Evolutionary conservation across 306 rosid genomes (phyloP).

Genomic region (Pterocarpus macrocarpus): DNA sequence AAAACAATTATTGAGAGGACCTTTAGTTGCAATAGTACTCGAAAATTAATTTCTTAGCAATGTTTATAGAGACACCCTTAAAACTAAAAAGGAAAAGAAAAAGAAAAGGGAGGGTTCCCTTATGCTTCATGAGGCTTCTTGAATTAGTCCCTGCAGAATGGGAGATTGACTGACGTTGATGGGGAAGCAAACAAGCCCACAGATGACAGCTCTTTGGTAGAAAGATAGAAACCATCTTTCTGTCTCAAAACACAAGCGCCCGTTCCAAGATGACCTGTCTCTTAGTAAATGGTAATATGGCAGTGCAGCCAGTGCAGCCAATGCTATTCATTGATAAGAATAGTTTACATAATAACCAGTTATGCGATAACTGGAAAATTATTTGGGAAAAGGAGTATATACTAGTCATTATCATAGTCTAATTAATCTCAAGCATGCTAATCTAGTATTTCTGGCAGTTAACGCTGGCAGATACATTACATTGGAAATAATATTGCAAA

Average conservation of each 20-base stretch:
- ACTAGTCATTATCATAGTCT: constrained; percentile 6
- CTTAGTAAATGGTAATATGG: not conserved
- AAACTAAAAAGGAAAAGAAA: not conserved
- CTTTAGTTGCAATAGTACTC: too few relatives aligned
- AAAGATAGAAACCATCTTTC: not conserved
- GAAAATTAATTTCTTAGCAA: too few relatives aligned
- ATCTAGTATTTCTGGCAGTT: not conserved
- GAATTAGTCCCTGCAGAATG: not conserved
- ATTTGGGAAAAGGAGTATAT: not conserved
- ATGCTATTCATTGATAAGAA: not conserved
- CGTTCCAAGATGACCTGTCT: not conserved
- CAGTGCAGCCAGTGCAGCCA: not conserved
- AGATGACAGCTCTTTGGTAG: not conserved
- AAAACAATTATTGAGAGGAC: too few relatives aligned
- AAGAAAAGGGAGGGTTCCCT: not conserved
- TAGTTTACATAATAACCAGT: constrained; percentile 16
- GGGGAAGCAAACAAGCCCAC: not conserved
- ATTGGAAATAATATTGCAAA: not conserved
- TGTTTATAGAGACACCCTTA: too few relatives aligned
- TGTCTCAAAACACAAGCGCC: not conserved
- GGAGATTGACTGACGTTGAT: constrained; percentile 1
- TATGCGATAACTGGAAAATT: constrained; percentile 31
- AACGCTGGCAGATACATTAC: too few relatives aligned
- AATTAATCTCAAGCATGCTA: not conserved
- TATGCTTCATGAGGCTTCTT: not conserved